phyloP scores from a whole-genome alignment of 345 rosid genomes.

The Ceriops decandra region DNA sequence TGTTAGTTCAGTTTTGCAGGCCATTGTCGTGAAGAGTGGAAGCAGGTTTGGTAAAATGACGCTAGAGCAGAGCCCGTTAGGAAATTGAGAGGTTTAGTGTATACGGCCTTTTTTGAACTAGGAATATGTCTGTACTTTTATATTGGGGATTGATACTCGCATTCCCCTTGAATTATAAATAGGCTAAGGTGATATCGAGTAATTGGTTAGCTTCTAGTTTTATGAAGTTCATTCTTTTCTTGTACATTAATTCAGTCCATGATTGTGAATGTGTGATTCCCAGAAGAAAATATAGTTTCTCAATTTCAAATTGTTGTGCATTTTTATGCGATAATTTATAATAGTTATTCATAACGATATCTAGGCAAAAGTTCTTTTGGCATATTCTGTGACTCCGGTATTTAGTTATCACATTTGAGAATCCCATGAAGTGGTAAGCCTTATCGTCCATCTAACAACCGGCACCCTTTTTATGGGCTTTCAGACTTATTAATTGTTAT shows the following conservation, averaged over 20 bases:
- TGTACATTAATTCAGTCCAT: background rate
- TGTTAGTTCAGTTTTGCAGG: background rate
- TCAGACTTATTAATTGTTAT: no score
- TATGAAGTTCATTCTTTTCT: constrained; percentile 26
- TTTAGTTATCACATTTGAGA: no score
- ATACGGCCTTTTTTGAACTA: constrained; percentile 1
- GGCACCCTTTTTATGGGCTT: no score
- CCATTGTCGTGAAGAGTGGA: background rate
- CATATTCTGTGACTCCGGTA: no score
- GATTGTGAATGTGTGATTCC: no score
- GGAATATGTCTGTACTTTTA: background rate
- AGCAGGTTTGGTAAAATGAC: background rate
- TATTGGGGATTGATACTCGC: constrained; percentile 5
- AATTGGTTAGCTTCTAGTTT: constrained; percentile 18
- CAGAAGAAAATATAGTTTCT: no score
- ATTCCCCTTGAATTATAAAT: constrained; percentile 3
- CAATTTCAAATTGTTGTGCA: no score
- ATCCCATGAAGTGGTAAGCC: no score
- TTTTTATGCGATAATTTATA: no score
- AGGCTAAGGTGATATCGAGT: constrained; percentile 1
- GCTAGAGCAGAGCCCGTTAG: background rate
- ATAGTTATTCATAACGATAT: no score
- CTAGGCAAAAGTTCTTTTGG: no score
- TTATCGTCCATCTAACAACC: no score
- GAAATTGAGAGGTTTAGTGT: background rate